Evolutionary conservation across 176 grass and related monocot species (phyloP).

Genomic region (Oryza nivara): DNA sequence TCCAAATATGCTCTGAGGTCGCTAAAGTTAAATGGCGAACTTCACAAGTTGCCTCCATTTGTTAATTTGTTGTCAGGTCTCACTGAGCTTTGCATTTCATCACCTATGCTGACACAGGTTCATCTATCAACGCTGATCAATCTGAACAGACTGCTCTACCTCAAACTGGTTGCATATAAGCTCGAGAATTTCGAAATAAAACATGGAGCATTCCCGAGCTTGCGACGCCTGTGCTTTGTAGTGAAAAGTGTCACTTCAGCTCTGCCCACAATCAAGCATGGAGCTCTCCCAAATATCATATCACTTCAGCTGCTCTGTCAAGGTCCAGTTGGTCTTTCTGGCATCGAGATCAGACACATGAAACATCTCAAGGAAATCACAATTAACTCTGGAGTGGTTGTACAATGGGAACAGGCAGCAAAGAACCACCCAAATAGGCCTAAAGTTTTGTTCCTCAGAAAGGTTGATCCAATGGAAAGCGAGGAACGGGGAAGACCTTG

Average conservation of each 20-base stretch:
- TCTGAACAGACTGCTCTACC: slow-evolving; percentile 38
- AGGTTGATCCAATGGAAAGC: neutral
- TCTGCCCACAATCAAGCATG: slow-evolving; percentile 28
- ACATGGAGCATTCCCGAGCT: slow-evolving; percentile 31
- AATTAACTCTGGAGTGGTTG: neutral
- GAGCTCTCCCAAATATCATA: slow-evolving; percentile 37
- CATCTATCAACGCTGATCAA: slow-evolving; percentile 35
- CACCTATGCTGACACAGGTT: slow-evolving; percentile 10
- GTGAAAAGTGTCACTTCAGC: slow-evolving; percentile 1
- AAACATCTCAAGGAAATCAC: slow-evolving; percentile 45
- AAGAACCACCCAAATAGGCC: slow-evolving; percentile 47
- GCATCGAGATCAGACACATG: slow-evolving; percentile 37
- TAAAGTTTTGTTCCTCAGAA: slow-evolving; percentile 18
- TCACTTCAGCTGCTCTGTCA: slow-evolving; percentile 34
- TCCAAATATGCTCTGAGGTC: slow-evolving; percentile 42
- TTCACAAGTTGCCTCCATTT: slow-evolving; percentile 30
- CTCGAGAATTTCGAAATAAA: slow-evolving; percentile 39
- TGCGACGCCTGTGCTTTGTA: slow-evolving; percentile 33
- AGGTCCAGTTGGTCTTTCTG: slow-evolving; percentile 22
- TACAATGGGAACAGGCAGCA: slow-evolving; percentile 36
- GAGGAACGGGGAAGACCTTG: neutral
- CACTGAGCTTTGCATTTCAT: slow-evolving; percentile 46
- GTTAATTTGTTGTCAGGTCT: slow-evolving; percentile 32
- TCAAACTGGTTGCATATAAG: slow-evolving; percentile 5
- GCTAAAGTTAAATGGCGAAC: slow-evolving; percentile 37